These are phyloP conservation scores for Xylaria intraflava DNA, from an alignment of 495 filamentous ascomycete species.

Conservation along the genomic window DNA sequence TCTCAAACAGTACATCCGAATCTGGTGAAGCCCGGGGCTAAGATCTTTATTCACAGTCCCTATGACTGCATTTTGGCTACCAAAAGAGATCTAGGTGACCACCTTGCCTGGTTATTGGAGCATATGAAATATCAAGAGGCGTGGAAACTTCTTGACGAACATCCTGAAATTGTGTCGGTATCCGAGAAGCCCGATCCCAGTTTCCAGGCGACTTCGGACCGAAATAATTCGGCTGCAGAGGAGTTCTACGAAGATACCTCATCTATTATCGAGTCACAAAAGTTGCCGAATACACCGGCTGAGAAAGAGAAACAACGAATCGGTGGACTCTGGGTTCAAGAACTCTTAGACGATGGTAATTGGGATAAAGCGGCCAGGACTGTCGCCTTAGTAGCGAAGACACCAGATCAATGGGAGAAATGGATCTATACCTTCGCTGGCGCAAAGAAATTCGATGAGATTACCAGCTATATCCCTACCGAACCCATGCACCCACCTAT, in stretches of 20 bases:
- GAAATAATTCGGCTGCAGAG: slow-evolving; percentile 45
- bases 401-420: slow-evolving; percentile 81
- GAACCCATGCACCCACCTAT: slow-evolving; percentile 68
- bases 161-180: slow-evolving; percentile 61
- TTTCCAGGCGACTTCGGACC: slow-evolving; percentile 43
- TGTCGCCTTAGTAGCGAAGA: slow-evolving; percentile 72
- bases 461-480: slow-evolving; percentile 74
- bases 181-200: slow-evolving; percentile 24
- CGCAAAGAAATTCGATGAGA: slow-evolving; percentile 78
- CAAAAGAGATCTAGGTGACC: slow-evolving; percentile 75
- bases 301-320: slow-evolving; percentile 89
- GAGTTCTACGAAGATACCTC: slow-evolving; percentile 77
- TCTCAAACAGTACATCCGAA: slow-evolving; percentile 36
- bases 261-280: slow-evolving; percentile 52
- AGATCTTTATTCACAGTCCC: slow-evolving; percentile 92
- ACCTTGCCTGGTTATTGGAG: slow-evolving; percentile 75
- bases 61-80: slow-evolving; percentile 89
- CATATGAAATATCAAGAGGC: slow-evolving; percentile 73
- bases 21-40: slow-evolving; percentile 61
- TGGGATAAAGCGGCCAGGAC: slow-evolving; percentile 73
- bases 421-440: slow-evolving; percentile 89
- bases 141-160: slow-evolving; percentile 80
- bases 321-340: slow-evolving; percentile 87
- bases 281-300: slow-evolving; percentile 47
- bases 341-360: slow-evolving; percentile 62